A percentile compares a stretch with the other conserved stretches of the same genome.
Conservation (phyloP, 768 basidiomycete species). For the Strobilomyces confusus region DNA sequence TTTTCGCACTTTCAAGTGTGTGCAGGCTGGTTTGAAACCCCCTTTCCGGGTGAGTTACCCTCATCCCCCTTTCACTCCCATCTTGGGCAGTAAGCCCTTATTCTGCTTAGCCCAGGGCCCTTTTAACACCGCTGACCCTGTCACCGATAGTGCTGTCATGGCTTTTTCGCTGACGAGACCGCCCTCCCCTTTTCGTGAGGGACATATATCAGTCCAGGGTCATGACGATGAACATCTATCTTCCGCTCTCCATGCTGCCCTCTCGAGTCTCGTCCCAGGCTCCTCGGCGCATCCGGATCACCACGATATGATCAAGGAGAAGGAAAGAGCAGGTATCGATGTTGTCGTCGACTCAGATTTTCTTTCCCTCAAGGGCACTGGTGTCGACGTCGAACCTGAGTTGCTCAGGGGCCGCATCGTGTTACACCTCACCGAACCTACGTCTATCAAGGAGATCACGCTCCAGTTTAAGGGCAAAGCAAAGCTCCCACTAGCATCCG, state of each 20-base stretch:
- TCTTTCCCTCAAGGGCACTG: constrained; percentile 72
- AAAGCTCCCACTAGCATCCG: constrained; percentile 53
- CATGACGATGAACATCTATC: constrained; percentile 34
- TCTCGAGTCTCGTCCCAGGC: constrained; percentile 27
- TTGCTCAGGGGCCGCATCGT: constrained; percentile 78
- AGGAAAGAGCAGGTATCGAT: constrained; percentile 58
- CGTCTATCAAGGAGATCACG: constrained; percentile 78
- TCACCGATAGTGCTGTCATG: constrained; percentile 25
- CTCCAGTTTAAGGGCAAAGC: constrained; percentile 85
- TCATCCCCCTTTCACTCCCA: background rate
- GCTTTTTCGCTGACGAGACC: constrained; percentile 34
- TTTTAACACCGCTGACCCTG: constrained; percentile 7
- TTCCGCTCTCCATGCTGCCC: constrained; percentile 37
- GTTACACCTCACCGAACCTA: constrained; percentile 76
- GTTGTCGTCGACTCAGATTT: constrained; percentile 70
- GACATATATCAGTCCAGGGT: constrained; percentile 20
- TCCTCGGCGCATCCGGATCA: constrained; percentile 20
- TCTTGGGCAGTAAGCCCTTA: background rate
- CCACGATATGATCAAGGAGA: constrained; percentile 42
- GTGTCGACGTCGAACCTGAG: constrained; percentile 79
- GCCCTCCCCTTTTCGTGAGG: constrained; percentile 28
- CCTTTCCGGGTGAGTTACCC: constrained; percentile 1
- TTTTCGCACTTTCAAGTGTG: background rate
- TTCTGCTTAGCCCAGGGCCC: constrained; percentile 5
- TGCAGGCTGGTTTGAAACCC: constrained; percentile 9